Base-by-base conservation (phyloP, 306 rosid species). In the Quercus bicolor region DNA sequence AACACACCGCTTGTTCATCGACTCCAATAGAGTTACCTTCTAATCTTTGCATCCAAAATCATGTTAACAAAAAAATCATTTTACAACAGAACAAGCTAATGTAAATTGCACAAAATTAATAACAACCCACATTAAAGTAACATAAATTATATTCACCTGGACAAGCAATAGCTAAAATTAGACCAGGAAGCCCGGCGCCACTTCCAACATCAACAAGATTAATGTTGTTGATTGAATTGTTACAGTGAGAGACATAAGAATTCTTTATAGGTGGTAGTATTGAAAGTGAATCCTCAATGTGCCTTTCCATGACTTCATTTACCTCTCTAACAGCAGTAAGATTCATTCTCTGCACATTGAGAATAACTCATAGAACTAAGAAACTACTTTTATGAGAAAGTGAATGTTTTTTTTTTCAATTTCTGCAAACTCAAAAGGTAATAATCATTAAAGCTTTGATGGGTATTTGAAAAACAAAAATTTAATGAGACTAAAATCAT, bases 121-220 rank as follows among this genome's bases (percentile, higher is more conserved):
- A 69, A 56, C 40, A 34, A 76, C 53, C 72, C 70, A 48, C 3
- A 20, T 15, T 13, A 13, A 28, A 53, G 48, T 18, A 28, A 19
- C 45, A 19, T 4, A 1, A 2, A 45, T 76, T 52, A 40, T 37
- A 83, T 61, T 68, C 79, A 94, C 97, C 98, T 23, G 98, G 97
- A 79, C 94, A 84, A 80, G 97, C 98, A 40, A 95, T 90, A 31
- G 98, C 98, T n/a, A 95, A 73, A 71, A 95, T 75, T 70, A 95
- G 70, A 69, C 97, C 98, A 0, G 98, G 98, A 77, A 95, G 94
- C 5, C 98, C 98, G 0, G 98, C 95, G 18, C 98, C 98, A 1
- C 91, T 92, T 77, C 98, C 98, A 24, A 95, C 98, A 48, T 95
- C 98, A 3, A 91, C 88, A 2, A 95, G 86, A 19, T 84, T 86